Evolutionary conservation across 1,284 basidiomycete species (phyloP), one percentile per base, ranked within the genome.

Genomic region (Tausonia pullulans): DNA sequence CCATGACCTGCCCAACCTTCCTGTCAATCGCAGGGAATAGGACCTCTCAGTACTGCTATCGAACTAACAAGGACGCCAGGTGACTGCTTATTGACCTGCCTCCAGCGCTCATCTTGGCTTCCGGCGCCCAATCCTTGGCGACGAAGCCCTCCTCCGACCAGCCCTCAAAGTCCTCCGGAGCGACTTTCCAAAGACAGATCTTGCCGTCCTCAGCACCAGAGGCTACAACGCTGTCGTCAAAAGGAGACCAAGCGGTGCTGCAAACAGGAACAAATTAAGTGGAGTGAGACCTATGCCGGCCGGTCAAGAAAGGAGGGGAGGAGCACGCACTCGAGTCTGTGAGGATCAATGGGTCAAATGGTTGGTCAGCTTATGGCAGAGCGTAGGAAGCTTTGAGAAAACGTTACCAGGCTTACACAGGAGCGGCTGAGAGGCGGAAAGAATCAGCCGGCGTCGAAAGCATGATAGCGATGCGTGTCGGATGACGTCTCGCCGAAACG

Each of bases 171-270:
- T 78, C 73, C 59, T 75, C 72, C 5, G 82, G 74, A 45, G 90
- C 83, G 66, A 95, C 84, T 74, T 90, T 88, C 86, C 90, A 96
- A 71, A 98, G 81, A 75, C 91, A 85, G 67, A 90, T 81, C 71
- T 93, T 92, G 46, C 94, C 93, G 74, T 98, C 96, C 75, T 98
- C 95, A 63, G 87, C 90, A 13, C 83, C 89, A 0, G 90, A 94
- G 3, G 88, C 93, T 68, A 97, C 87, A 72, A 96, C 81, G 14
- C 83, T 80, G 77, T 98, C 94, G 74, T 94, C 87, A 75, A 96
- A 93, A 0, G 94, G 94, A 0, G 88, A 92, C 90, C 93, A 98
- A 71, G 90, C 90, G 0, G 95, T 98, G 77, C 98, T 58, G 40
- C 87, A 78, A 13, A 63, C 6, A n/a, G 14, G 45, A 14, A 51